Evolutionary conservation across 1,139 yeast species (phyloP).

Genomic region (Pichia cactophila): DNA sequence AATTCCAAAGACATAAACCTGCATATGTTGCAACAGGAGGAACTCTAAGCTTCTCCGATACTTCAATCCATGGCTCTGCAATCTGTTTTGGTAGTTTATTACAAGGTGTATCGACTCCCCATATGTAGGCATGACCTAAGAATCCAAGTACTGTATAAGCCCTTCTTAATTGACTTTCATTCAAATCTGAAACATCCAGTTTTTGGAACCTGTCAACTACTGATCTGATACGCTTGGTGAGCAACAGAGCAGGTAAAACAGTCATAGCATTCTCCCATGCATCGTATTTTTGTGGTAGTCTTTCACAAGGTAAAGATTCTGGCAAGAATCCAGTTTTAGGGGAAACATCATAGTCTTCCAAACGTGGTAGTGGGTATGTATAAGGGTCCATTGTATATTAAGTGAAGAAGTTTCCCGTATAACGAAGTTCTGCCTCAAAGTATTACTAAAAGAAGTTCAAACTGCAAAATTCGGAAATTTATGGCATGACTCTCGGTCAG

Average conservation of each 20-base stretch:
- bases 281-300: constrained; percentile 51
- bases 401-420: background rate
- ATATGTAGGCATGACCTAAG: constrained; percentile 79
- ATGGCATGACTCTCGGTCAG: background rate
- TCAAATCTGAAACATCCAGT: constrained; percentile 40
- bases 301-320: constrained; percentile 49
- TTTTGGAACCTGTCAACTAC: constrained; percentile 55
- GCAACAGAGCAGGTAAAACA: constrained; percentile 64
- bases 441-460: background rate
- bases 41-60: constrained; percentile 53
- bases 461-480: background rate
- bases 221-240: constrained; percentile 53
- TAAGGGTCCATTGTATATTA: constrained; percentile 14
- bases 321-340: constrained; percentile 75
- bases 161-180: constrained; percentile 53
- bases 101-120: constrained; percentile 64
- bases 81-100: constrained; percentile 60
- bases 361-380: constrained; percentile 32
- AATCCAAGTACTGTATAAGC: constrained; percentile 77
- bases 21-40: constrained; percentile 90
- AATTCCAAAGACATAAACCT: constrained; percentile 84
- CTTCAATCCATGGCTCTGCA: constrained; percentile 60
- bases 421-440: background rate
- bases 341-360: constrained; percentile 64
- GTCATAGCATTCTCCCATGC: constrained; percentile 73